phyloP scores from a whole-genome alignment of 192 early-diverging fungal species.

The Podila horticola region DNA sequence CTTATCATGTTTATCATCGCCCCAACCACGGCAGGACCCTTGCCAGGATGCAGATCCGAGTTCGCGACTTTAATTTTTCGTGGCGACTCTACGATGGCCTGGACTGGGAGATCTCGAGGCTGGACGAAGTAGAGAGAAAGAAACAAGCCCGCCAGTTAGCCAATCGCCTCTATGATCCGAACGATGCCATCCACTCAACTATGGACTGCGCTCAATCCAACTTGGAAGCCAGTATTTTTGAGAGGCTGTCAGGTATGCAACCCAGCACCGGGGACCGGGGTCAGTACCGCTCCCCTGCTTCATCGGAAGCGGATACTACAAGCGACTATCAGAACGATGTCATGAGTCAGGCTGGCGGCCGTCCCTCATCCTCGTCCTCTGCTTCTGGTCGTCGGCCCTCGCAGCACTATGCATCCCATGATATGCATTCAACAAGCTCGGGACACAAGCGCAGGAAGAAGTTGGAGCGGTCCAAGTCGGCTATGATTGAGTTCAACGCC shows the following conservation, averaged over 20 bases:
- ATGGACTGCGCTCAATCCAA: conserved; percentile 45
- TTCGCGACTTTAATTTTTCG: conserved; percentile 68
- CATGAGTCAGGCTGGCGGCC: conserved; percentile 36
- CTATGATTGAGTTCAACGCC: conserved; percentile 65
- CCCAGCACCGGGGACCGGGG: conserved; percentile 5
- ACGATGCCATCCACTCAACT: conserved; percentile 27
- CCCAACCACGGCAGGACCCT: conserved; percentile 7
- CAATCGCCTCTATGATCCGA: conserved; percentile 36
- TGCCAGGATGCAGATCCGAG: conserved; percentile 56
- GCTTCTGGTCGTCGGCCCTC: conserved; percentile 5
- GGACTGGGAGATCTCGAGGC: conserved; percentile 66
- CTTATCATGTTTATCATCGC: neutral
- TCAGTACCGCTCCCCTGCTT: conserved; percentile 21
- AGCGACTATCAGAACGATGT: conserved; percentile 39
- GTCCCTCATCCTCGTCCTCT: conserved; percentile 18
- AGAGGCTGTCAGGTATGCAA: conserved; percentile 37
- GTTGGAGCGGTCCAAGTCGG: conserved; percentile 53
- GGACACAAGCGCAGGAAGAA: conserved; percentile 40
- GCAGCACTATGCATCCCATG: conserved; percentile 12
- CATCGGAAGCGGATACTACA: conserved; percentile 37
- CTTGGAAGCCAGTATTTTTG: conserved; percentile 48
- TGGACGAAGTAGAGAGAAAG: conserved; percentile 50
- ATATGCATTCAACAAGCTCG: conserved; percentile 5
- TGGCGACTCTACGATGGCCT: conserved; percentile 77
- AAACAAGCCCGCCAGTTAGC: conserved; percentile 48